These are phyloP conservation scores for Kwoniella shivajii DNA, from an alignment of 1,284 basidiomycete species.

Conservation along the genomic window DNA sequence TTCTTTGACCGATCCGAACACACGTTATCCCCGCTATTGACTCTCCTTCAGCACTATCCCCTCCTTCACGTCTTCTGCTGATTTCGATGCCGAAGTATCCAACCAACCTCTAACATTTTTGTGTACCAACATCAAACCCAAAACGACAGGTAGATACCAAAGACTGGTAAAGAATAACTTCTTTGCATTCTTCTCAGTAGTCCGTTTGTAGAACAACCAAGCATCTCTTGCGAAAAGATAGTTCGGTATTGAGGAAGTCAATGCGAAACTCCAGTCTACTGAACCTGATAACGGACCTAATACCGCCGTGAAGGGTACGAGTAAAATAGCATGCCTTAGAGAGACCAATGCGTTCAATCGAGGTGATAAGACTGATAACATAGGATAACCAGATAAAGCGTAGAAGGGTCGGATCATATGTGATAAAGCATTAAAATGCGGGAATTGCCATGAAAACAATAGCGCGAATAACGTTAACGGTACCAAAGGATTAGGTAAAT, in stretches of 20 bases:
- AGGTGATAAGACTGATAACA: conserved; percentile 84
- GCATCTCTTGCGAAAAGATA: conserved; percentile 69
- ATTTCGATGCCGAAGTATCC: not conserved
- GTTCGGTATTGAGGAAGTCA: conserved; percentile 78
- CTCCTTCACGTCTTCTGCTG: conserved; percentile 62
- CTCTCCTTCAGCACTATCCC: conserved; percentile 41
- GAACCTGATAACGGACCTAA: conserved; percentile 83
- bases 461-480: conserved; percentile 75
- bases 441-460: conserved; percentile 97
- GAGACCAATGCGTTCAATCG: conserved; percentile 81
- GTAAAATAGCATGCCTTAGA: conserved; percentile 76
- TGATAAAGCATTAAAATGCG: conserved; percentile 95
- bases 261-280: conserved; percentile 82
- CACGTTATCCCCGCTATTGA: not conserved
- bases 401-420: conserved; percentile 86
- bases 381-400: conserved; percentile 89
- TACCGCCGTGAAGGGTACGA: conserved; percentile 77
- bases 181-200: conserved; percentile 73
- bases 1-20: not conserved
- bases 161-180: conserved; percentile 78
- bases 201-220: conserved; percentile 70
- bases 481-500: conserved; percentile 67
- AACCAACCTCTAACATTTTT: conserved; percentile 81
- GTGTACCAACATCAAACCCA: conserved; percentile 92
- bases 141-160: conserved; percentile 87